phyloP scores from a whole-genome alignment of 192 early-diverging fungal species.

The Linnemannia exigua region DNA sequence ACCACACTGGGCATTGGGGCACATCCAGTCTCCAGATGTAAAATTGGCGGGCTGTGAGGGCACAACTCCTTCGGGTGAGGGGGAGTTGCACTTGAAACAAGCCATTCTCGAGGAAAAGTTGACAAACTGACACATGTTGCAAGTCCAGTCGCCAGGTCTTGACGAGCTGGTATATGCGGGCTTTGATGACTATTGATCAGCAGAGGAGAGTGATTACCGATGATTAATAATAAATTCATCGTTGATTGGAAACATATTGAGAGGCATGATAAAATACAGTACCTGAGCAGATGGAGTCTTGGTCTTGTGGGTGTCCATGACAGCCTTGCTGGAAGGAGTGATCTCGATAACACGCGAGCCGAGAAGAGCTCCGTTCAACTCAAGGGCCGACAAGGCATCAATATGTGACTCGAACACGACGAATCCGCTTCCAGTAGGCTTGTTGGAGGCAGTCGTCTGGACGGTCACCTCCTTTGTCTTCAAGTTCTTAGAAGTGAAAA shows the following conservation, averaged over 20 bases:
- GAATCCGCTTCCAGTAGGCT: slow-evolving; percentile 75
- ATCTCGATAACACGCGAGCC: slow-evolving; percentile 74
- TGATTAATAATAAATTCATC: slow-evolving; percentile 51
- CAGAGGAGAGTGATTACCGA: background rate
- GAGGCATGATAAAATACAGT: slow-evolving; percentile 7
- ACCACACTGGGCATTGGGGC: slow-evolving; percentile 67
- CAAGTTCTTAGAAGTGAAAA: slow-evolving; percentile 69
- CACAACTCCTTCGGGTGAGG: slow-evolving; percentile 43
- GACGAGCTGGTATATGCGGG: background rate
- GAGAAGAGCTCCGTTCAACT: slow-evolving; percentile 73
- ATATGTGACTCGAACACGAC: slow-evolving; percentile 73
- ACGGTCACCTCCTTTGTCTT: slow-evolving; percentile 72
- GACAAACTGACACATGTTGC: slow-evolving; percentile 75
- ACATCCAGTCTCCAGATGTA: slow-evolving; percentile 75
- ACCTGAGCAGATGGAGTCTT: slow-evolving; percentile 73
- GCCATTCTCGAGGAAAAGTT: slow-evolving; percentile 77
- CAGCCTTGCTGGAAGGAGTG: slow-evolving; percentile 70
- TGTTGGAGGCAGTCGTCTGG: slow-evolving; percentile 68
- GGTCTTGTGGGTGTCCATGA: slow-evolving; percentile 69
- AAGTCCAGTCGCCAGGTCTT: slow-evolving; percentile 84
- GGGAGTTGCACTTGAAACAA: slow-evolving; percentile 78
- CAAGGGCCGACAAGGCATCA: slow-evolving; percentile 73
- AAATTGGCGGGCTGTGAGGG: slow-evolving; percentile 61
- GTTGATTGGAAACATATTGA: background rate
- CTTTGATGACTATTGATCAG: background rate